A percentile compares a stretch with the other conserved stretches of the same genome.
Conservation (phyloP, 169 alveolate genomes). For the Cyclospora cayetanensis region DNA sequence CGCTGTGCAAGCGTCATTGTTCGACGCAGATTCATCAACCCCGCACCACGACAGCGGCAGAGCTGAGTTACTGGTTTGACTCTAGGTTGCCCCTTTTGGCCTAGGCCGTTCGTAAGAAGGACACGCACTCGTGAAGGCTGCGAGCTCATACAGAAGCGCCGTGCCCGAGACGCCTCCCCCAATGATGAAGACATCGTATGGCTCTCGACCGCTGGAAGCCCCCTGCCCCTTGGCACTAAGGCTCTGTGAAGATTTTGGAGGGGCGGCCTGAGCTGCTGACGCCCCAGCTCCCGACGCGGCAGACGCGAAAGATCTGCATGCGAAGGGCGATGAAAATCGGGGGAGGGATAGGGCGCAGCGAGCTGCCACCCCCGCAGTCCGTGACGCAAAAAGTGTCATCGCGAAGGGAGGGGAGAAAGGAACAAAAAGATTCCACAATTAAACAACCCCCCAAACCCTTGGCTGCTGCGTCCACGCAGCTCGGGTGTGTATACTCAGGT, state of each 20-base stretch:
- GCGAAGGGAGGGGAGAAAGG: not conserved
- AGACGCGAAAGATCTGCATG: not conserved
- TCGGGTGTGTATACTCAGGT: not conserved
- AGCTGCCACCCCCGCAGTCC: not conserved
- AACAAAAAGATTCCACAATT: not conserved
- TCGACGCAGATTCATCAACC: too few relatives aligned
- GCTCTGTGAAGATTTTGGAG: not conserved
- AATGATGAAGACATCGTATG: slow-evolving; percentile 83
- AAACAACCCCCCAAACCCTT: not conserved
- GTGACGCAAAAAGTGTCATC: not conserved
- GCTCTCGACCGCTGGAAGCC: too few relatives aligned
- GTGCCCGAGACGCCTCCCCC: slow-evolving; percentile 92
- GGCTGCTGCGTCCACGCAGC: not conserved
- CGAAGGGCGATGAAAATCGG: not conserved
- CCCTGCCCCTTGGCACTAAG: not conserved
- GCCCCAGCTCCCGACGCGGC: not conserved
- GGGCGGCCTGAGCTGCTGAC: not conserved
- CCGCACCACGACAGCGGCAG: too few relatives aligned
- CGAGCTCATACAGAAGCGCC: slow-evolving; percentile 84
- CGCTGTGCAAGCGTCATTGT: too few relatives aligned
- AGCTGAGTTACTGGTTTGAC: too few relatives aligned
- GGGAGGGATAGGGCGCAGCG: not conserved
- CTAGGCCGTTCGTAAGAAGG: too few relatives aligned
- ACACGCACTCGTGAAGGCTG: slow-evolving; percentile 81
- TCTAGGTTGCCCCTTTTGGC: too few relatives aligned